Conservation (phyloP, 1,284 basidiomycete species). For the Boletus semigastroideus region DNA sequence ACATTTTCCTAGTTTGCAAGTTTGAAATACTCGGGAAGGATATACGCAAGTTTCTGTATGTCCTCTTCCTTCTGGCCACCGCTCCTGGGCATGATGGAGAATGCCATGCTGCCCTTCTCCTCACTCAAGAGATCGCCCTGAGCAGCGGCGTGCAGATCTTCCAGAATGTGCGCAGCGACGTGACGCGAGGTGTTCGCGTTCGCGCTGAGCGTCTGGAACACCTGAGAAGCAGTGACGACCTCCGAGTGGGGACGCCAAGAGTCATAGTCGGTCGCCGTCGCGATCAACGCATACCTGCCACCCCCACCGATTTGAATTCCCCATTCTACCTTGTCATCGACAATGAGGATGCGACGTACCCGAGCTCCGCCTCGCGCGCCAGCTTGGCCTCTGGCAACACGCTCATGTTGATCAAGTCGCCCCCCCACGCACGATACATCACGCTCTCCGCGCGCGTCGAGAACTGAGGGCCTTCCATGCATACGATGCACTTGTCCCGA, state of each 20-base stretch:
- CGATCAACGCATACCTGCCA: slow-evolving; percentile 80
- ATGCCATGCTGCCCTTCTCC: slow-evolving; percentile 79
- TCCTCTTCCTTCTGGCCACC: slow-evolving; percentile 65
- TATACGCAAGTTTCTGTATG: slow-evolving; percentile 72
- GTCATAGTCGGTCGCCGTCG: slow-evolving; percentile 91
- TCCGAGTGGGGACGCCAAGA: slow-evolving; percentile 82
- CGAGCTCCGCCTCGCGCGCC: slow-evolving; percentile 91
- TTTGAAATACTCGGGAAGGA: slow-evolving; percentile 75
- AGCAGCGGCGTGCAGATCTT: slow-evolving; percentile 73
- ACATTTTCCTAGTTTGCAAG: slow-evolving; percentile 7
- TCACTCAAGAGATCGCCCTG: slow-evolving; percentile 44
- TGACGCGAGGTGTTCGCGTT: slow-evolving; percentile 84
- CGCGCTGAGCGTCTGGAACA: slow-evolving; percentile 82
- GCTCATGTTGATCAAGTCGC: slow-evolving; percentile 96
- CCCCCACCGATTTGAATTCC: too few relatives aligned
- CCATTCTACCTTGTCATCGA: too few relatives aligned
- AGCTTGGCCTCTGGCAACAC: slow-evolving; percentile 95
- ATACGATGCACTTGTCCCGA: slow-evolving; percentile 83
- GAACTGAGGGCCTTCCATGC: slow-evolving; percentile 97
- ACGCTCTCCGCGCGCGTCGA: slow-evolving; percentile 92
- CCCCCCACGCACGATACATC: slow-evolving; percentile 94
- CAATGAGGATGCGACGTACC: slow-evolving; percentile 44
- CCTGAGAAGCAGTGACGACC: slow-evolving; percentile 88
- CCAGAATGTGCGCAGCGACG: slow-evolving; percentile 75
- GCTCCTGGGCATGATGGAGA: slow-evolving; percentile 79